Conservation (phyloP, 257 asterid genomes). For the Gentiana macrophylla region DNA sequence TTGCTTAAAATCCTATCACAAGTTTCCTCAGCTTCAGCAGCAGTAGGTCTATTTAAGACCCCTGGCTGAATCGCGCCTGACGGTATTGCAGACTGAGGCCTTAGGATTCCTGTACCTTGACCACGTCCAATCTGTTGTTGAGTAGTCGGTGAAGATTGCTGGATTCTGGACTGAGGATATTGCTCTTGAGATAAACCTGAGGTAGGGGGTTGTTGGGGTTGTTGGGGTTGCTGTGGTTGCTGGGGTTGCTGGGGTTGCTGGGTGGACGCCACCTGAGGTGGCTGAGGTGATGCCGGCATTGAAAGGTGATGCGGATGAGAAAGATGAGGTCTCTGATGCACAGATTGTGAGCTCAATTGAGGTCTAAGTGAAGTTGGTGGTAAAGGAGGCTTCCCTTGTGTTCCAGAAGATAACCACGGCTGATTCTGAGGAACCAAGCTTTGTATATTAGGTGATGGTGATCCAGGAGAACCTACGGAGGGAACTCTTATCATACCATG, state of each 20-base stretch:
- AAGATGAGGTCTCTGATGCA: constrained; percentile 56
- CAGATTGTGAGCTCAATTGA: constrained; percentile 44
- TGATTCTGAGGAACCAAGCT: constrained; percentile 50
- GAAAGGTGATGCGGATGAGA: constrained; percentile 48
- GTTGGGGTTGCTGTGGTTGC: constrained; percentile 24
- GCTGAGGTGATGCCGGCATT: constrained; percentile 34
- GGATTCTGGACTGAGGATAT: constrained; percentile 47
- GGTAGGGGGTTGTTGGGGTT: constrained; percentile 35
- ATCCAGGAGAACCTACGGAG: constrained; percentile 45
- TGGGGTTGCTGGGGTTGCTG: constrained; percentile 37
- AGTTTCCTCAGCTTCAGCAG: constrained; percentile 47
- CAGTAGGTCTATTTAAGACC: constrained; percentile 24
- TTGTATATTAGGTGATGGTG: constrained; percentile 51
- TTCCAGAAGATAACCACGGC: constrained; percentile 73
- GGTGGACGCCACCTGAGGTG: constrained; percentile 31
- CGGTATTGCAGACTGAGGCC: constrained; percentile 40
- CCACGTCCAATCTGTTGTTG: constrained; percentile 56
- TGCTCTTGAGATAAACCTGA: constrained; percentile 10
- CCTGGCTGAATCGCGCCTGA: constrained; percentile 33
- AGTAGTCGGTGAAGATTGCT: constrained; percentile 35
- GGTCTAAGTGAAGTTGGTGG: constrained; percentile 64
- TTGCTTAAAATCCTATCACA: constrained; percentile 57
- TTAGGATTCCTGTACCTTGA: constrained; percentile 51
- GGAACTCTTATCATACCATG: constrained; percentile 63
- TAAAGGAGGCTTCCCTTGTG: constrained; percentile 69